A percentile compares a stretch with the other conserved stretches of the same genome.
Evolutionary conservation across 176 grass and related monocot genomes (phyloP).

Genomic region (Carex cristatella): DNA sequence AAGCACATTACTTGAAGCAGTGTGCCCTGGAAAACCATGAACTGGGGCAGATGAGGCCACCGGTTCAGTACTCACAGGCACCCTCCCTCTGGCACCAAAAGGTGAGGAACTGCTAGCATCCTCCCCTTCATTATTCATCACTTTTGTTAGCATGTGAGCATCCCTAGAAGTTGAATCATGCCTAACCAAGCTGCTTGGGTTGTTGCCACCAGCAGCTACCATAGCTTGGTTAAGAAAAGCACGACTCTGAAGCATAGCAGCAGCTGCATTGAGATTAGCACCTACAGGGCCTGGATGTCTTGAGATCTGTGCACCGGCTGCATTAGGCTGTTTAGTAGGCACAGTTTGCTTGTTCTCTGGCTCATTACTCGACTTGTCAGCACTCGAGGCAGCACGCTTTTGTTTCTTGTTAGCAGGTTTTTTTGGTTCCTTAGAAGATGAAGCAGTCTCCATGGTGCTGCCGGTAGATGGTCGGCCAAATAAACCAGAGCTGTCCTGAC

Average conservation of each 20-base stretch:
- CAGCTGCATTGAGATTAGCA: slow-evolving; percentile 23
- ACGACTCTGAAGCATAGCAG: slow-evolving; percentile 8
- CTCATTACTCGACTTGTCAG: slow-evolving; percentile 45
- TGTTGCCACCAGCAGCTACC: background rate
- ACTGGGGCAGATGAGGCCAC: background rate
- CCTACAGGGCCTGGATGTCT: background rate
- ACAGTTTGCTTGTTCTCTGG: slow-evolving; percentile 47
- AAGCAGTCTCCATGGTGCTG: slow-evolving; percentile 67
- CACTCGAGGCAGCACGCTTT: slow-evolving; percentile 35
- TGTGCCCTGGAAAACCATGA: slow-evolving; percentile 11
- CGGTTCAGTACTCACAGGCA: slow-evolving; percentile 5
- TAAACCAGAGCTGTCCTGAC: slow-evolving; percentile 50
- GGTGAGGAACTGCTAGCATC: slow-evolving; percentile 5
- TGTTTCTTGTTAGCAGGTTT: slow-evolving; percentile 45
- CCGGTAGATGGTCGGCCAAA: slow-evolving; percentile 68
- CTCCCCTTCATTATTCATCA: slow-evolving; percentile 7
- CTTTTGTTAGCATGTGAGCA: slow-evolving; percentile 10
- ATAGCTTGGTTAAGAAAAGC: slow-evolving; percentile 10
- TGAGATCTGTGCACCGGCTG: background rate
- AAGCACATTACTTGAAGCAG: slow-evolving; percentile 18
- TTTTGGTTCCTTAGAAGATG: slow-evolving; percentile 58
- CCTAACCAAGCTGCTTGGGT: background rate
- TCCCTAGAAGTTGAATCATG: background rate
- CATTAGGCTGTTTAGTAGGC: slow-evolving; percentile 15
- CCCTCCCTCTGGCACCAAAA: slow-evolving; percentile 3